phyloP scores from a whole-genome alignment of 768 basidiomycete genomes.

The Tephrocybe sp. region DNA sequence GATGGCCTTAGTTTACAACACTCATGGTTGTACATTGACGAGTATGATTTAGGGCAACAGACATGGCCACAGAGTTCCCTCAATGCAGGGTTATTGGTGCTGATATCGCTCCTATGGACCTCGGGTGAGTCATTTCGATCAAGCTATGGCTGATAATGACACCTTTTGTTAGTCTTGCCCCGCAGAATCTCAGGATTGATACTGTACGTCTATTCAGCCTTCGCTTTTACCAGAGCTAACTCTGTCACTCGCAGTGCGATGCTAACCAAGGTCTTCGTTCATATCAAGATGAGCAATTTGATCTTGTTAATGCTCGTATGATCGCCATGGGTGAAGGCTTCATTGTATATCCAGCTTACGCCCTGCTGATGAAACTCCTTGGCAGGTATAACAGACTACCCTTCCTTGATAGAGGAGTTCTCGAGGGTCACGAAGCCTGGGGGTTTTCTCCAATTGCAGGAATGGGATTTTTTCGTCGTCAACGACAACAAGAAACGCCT shows the following conservation, averaged over 20 bases:
- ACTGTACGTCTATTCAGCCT: background rate
- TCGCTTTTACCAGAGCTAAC: background rate
- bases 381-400: slow-evolving; percentile 4
- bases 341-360: background rate
- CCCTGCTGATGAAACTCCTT: background rate
- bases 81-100: slow-evolving; percentile 11
- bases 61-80: slow-evolving; percentile 11
- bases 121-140: background rate
- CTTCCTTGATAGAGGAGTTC: slow-evolving; percentile 2
- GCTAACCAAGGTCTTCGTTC: slow-evolving; percentile 1
- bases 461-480: slow-evolving; percentile 9
- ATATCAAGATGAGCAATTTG: background rate
- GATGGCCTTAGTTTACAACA: background rate
- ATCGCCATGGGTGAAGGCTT: slow-evolving; percentile 2
- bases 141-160: background rate
- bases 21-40: background rate
- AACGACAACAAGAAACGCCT: background rate
- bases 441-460: slow-evolving; percentile 2
- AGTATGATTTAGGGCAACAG: slow-evolving; percentile 5
- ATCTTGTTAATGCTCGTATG: slow-evolving; percentile 2
- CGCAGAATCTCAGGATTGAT: slow-evolving; percentile 2
- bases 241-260: background rate
- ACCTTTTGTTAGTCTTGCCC: background rate
- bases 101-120: slow-evolving; percentile 11
- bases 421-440: slow-evolving; percentile 1